Evolutionary conservation across 2,329 filamentous ascomycete genomes (phyloP), one percentile per base, ranked within the genome.

Genomic region (Aspergillus fumigatiaffinis): DNA sequence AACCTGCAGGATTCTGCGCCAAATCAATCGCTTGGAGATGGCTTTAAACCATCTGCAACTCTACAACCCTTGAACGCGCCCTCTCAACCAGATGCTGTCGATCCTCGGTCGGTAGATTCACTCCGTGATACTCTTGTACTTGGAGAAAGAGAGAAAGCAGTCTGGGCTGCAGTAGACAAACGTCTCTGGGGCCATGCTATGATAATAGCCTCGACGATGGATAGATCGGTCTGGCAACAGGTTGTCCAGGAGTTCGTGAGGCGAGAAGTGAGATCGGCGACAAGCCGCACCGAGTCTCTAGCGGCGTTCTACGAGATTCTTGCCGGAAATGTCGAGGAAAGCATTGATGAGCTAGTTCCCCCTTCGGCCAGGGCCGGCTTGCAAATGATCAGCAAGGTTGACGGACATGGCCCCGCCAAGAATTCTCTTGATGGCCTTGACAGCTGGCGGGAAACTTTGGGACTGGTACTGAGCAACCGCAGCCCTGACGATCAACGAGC

Each of bases 181-280:
- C 86, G 92, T 51, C 79, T 99, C 2, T 99, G 95, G 95, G 94
- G 91, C 2, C 95, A 99, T 73, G 95, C 94, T 3, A 89, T 99
- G 83, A 81, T 99, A 21, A 88, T 99, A 38, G 89, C 94, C 73
- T 96, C 76, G 6, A 94, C 91, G 1, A 80, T 90, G 50, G 89
- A 91, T 23, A 81, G 79, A 48, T 78, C 82, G 4, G 80, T 95
- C 2, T 97, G 95, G 84, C 95, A 92, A 72, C 90, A 95, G 70
- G 92, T 99, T 26, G 86, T 92, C 0, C 92, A 96, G 68, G 94
- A 99, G 68, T 99, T 99, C 68, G 89, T 99, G 20, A 88, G 92
- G 64, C 92, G 95, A 68, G 94, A 99, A 72, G 91, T 99, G 55
- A 95, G 94, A 71, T 88, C 88, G 53, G 79, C 87, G 3, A 87